Evolutionary conservation across 2,329 filamentous ascomycete species (phyloP).

Genomic region (Colletotrichum sp.): DNA sequence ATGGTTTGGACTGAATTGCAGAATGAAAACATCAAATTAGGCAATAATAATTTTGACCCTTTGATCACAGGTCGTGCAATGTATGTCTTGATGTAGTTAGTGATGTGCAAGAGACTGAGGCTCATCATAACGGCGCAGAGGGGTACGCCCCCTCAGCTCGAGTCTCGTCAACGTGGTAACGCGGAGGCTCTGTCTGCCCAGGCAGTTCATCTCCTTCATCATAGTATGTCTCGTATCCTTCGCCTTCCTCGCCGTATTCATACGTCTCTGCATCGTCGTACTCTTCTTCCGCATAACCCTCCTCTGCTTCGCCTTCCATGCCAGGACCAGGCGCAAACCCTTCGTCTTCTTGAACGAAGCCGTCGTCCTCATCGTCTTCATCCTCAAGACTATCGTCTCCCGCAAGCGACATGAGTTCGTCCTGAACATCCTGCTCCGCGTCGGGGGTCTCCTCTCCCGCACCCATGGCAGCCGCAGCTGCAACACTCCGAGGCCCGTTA

Average conservation of each 20-base stretch:
- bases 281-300: constrained; percentile 30
- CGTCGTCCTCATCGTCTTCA: constrained; percentile 32
- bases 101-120: background rate
- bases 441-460: background rate
- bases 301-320: background rate
- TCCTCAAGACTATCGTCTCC: constrained; percentile 29
- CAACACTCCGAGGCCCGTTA: constrained; percentile 9
- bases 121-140: background rate
- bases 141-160: constrained; percentile 6
- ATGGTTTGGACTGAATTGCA: background rate
- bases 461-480: constrained; percentile 1
- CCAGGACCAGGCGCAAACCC: background rate
- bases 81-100: background rate
- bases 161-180: background rate
- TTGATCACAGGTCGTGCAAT: background rate
- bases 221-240: background rate
- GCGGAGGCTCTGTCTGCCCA: background rate
- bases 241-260: constrained; percentile 28
- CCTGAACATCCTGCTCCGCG: background rate
- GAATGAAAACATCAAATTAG: background rate
- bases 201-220: background rate
- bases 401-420: constrained; percentile 6
- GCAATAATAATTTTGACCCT: background rate
- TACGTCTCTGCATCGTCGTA: constrained; percentile 27
- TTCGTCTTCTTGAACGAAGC: constrained; percentile 22